Evolutionary conservation across 2,329 filamentous ascomycete species (phyloP).

Genomic region (Keithomyces neogunnii): DNA sequence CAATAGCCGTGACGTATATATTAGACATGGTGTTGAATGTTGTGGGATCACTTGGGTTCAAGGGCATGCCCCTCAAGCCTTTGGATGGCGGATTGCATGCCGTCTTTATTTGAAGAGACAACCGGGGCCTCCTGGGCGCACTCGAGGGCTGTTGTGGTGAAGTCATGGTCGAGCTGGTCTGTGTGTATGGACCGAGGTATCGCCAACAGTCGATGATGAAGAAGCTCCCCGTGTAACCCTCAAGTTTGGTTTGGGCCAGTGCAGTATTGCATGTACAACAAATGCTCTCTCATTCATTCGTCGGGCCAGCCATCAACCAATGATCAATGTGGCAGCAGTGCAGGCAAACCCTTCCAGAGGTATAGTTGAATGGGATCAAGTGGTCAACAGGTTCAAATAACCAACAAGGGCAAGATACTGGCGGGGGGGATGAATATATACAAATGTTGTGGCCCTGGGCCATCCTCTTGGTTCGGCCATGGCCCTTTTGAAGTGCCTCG

Average conservation of each 20-base stretch:
- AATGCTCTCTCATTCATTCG: no score
- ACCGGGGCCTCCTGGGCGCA: conserved; percentile 40
- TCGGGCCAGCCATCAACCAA: background rate
- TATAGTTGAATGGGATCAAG: background rate
- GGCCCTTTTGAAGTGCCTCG: background rate
- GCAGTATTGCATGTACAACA: background rate
- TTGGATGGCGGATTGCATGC: conserved; percentile 27
- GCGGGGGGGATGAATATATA: conserved; percentile 1
- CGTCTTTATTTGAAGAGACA: conserved; percentile 48
- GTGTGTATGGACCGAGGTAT: background rate
- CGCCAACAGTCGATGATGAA: background rate
- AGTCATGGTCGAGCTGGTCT: conserved; percentile 10
- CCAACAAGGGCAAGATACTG: background rate
- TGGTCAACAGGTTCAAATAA: background rate
- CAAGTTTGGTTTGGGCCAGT: background rate
- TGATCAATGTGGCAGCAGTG: background rate
- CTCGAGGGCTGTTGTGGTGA: conserved; percentile 12
- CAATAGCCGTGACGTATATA: conserved; percentile 54
- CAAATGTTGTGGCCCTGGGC: background rate
- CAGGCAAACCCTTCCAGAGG: background rate
- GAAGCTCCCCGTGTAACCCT: background rate
- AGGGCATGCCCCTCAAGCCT: conserved; percentile 21
- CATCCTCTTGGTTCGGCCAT: background rate
- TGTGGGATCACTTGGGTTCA: conserved; percentile 52
- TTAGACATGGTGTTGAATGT: conserved; percentile 60